These are phyloP conservation scores for Kazachstania sp. DNA, from an alignment of 1,139 yeast species.

Conservation along the genomic window DNA sequence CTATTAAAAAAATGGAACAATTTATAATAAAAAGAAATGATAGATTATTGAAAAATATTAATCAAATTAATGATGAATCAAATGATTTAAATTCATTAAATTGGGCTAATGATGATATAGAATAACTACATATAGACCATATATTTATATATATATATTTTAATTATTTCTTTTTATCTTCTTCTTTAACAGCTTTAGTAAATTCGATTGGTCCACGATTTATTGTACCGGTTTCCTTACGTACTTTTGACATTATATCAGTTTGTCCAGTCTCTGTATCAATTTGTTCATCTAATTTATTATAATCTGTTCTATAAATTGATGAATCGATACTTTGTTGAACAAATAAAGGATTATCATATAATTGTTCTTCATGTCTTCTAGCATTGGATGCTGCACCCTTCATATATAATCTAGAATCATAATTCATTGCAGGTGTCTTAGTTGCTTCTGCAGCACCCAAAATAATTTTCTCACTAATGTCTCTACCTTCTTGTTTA, in stretches of 20 bases:
- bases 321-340: constrained; percentile 43
- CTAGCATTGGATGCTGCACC: constrained; percentile 36
- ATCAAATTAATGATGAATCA: not conserved
- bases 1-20: constrained; percentile 77
- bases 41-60: constrained; percentile 30
- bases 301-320: constrained; percentile 38
- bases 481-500: constrained; percentile 40
- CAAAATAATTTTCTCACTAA: constrained; percentile 46
- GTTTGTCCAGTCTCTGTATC: constrained; percentile 13
- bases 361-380: constrained; percentile 42
- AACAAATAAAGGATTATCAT: constrained; percentile 49
- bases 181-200: constrained; percentile 25
- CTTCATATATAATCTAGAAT: constrained; percentile 45
- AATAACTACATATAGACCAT: not conserved
- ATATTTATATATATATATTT: not conserved
- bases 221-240: constrained; percentile 1
- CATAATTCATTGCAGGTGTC: constrained; percentile 40
- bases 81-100: constrained; percentile 12
- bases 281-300: constrained; percentile 22
- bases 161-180: not conserved
- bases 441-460: constrained; percentile 41
- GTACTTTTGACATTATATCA: constrained; percentile 2
- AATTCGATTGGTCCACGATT: constrained; percentile 44
- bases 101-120: constrained; percentile 10
- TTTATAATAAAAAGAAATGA: constrained; percentile 44